These are phyloP conservation scores for Yamadazyma friedrichii DNA, from an alignment of 1,139 yeast species.

Conservation along the genomic window DNA sequence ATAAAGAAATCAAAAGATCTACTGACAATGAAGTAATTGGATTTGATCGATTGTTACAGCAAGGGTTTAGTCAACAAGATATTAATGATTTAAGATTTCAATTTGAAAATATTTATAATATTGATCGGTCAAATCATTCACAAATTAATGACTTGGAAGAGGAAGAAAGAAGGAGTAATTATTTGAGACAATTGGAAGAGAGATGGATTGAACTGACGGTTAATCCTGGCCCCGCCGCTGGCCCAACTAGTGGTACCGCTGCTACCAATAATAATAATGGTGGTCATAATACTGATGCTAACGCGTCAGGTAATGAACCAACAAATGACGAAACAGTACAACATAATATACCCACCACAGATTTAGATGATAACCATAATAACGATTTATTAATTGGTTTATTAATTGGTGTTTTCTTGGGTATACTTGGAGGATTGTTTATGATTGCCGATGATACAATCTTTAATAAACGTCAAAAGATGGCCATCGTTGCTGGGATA, in stretches of 20 bases:
- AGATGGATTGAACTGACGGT: slow-evolving; percentile 88
- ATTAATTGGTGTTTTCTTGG: slow-evolving; percentile 61
- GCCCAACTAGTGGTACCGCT: slow-evolving; percentile 11
- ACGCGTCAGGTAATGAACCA: too few relatives aligned
- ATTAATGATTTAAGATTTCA: slow-evolving; percentile 70
- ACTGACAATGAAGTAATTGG: slow-evolving; percentile 76
- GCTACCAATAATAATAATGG: slow-evolving; percentile 3
- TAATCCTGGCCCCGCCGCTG: slow-evolving; percentile 8
- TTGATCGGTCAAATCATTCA: slow-evolving; percentile 13
- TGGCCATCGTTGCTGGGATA: slow-evolving; percentile 64
- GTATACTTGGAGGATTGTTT: slow-evolving; percentile 58
- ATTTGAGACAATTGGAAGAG: slow-evolving; percentile 70
- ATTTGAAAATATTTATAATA: slow-evolving; percentile 59
- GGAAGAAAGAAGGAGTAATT: slow-evolving; percentile 35
- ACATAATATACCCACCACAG: slow-evolving; percentile 24
- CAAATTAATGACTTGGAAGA: slow-evolving; percentile 43
- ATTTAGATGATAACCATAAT: slow-evolving; percentile 40
- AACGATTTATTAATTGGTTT: slow-evolving; percentile 65
- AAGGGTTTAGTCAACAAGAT: slow-evolving; percentile 81
- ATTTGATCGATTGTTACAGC: slow-evolving; percentile 76
- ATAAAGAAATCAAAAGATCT: slow-evolving; percentile 41
- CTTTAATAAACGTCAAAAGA: slow-evolving; percentile 57
- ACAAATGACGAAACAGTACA: slow-evolving; percentile 13
- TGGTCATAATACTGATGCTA: slow-evolving; percentile 4
- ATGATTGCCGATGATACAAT: slow-evolving; percentile 53